Evolutionary conservation across 257 asterid species (phyloP).

Genomic region (Cordia subcordata): DNA sequence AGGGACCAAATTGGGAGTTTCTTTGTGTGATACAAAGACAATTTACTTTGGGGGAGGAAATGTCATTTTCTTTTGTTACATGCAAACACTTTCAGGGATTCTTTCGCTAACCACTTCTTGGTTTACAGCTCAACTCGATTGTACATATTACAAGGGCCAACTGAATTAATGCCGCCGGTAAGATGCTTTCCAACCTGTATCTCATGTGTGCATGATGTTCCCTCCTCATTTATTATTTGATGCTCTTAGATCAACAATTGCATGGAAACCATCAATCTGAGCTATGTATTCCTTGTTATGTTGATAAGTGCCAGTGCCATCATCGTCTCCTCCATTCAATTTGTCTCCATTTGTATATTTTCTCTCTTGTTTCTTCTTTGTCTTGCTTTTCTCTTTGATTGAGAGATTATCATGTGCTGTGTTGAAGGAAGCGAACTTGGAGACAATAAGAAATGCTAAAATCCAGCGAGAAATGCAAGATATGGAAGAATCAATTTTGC

Average conservation of each 20-base stretch:
- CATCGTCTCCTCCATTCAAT: too few relatives aligned
- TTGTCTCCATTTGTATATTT: not conserved
- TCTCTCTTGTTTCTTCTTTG: not conserved
- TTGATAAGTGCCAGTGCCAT: too few relatives aligned
- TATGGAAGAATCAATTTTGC: conserved; percentile 87
- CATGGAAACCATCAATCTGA: too few relatives aligned
- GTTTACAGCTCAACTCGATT: conserved; percentile 81
- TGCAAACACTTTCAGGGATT: not conserved
- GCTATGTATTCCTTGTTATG: too few relatives aligned
- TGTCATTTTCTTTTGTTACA: not conserved
- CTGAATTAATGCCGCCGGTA: conserved; percentile 89
- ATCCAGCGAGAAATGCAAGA: conserved; percentile 63
- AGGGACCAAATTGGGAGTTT: too few relatives aligned
- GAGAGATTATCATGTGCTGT: conserved; percentile 13
- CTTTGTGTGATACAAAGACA: too few relatives aligned
- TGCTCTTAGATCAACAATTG: too few relatives aligned
- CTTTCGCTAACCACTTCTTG: conserved; percentile 10
- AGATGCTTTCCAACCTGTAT: conserved; percentile 12
- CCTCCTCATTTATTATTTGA: too few relatives aligned
- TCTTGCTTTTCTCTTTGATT: not conserved
- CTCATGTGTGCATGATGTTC: not conserved
- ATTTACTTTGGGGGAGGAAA: too few relatives aligned
- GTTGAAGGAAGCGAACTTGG: conserved; percentile 83
- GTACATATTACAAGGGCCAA: conserved; percentile 89
- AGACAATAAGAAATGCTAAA: conserved; percentile 56